These are phyloP conservation scores for Colletotrichum viniferum DNA, from an alignment of 2,329 filamentous ascomycete species.

Conservation along the genomic window DNA sequence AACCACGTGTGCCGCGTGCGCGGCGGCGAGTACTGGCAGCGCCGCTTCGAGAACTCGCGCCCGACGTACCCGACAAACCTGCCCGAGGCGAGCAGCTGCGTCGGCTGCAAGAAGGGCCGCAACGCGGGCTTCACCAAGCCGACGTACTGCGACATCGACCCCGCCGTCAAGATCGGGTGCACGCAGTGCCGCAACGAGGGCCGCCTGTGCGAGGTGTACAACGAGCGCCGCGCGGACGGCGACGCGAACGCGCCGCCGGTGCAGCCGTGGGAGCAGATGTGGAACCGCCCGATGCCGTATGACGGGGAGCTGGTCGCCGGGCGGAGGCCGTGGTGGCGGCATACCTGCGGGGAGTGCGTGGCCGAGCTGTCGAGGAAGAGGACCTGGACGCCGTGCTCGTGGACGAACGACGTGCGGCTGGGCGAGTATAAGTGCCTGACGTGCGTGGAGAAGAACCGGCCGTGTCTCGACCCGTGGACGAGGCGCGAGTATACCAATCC, in stretches of 20 bases:
- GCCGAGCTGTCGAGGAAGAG: neutral
- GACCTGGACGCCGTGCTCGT: neutral
- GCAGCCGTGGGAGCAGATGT: neutral
- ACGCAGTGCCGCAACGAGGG: neutral
- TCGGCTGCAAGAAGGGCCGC: neutral
- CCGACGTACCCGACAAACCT: neutral
- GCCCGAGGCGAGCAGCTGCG: slow-evolving; percentile 1
- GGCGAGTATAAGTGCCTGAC: slow-evolving; percentile 11
- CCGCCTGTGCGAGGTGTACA: neutral
- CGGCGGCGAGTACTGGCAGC: slow-evolving; percentile 9
- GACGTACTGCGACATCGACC: slow-evolving; percentile 15
- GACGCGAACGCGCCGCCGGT: neutral
- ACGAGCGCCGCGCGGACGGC: neutral
- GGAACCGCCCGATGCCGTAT: slow-evolving; percentile 12
- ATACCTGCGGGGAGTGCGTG: slow-evolving; percentile 20
- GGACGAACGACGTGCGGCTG: slow-evolving; percentile 9
- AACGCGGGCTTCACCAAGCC: neutral
- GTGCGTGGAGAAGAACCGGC: slow-evolving; percentile 21
- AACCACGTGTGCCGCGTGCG: slow-evolving; percentile 9
- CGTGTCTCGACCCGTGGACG: slow-evolving; percentile 25
- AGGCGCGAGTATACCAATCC: slow-evolving; percentile 1
- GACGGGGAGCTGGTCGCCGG: neutral
- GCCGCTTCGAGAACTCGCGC: slow-evolving; percentile 15
- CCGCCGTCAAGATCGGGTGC: slow-evolving; percentile 12
- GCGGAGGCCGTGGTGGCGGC: slow-evolving; percentile 22